Evolutionary conservation across 2,329 filamentous ascomycete species (phyloP).

Genomic region (Penicillium sp.): DNA sequence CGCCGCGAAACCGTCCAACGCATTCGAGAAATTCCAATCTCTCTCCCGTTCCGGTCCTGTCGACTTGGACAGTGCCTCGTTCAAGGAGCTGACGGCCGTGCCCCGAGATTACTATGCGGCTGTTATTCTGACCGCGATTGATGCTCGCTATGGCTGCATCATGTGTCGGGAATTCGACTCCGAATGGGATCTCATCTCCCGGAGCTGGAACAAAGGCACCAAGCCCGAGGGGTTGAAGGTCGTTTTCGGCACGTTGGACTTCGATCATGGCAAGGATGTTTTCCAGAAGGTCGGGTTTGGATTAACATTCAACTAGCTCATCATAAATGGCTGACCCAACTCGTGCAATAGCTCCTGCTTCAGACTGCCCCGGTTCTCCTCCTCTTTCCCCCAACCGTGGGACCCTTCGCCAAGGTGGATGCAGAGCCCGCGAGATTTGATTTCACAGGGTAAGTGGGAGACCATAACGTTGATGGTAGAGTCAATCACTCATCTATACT

Average conservation of each 20-base stretch:
- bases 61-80: constrained; percentile 74
- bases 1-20: constrained; percentile 59
- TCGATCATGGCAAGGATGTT: constrained; percentile 74
- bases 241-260: constrained; percentile 84
- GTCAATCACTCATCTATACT: constrained; percentile 5
- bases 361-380: constrained; percentile 92
- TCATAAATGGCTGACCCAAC: constrained; percentile 10
- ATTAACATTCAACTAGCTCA: background rate
- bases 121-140: constrained; percentile 82
- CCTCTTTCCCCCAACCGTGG: constrained; percentile 80
- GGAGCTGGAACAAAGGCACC: constrained; percentile 84
- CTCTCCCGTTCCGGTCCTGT: constrained; percentile 68
- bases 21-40: constrained; percentile 68
- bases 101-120: constrained; percentile 82
- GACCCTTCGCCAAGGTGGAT: constrained; percentile 71
- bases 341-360: constrained; percentile 67
- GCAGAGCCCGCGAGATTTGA: constrained; percentile 75
- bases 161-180: constrained; percentile 89
- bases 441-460: constrained; percentile 69
- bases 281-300: constrained; percentile 73
- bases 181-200: constrained; percentile 84
- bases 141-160: constrained; percentile 76
- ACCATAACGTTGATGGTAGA: constrained; percentile 1
- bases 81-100: constrained; percentile 69
- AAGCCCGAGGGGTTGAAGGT: constrained; percentile 56